Evolutionary conservation across 1,284 basidiomycete species (phyloP).

Genomic region (Heterobasidion annosum): DNA sequence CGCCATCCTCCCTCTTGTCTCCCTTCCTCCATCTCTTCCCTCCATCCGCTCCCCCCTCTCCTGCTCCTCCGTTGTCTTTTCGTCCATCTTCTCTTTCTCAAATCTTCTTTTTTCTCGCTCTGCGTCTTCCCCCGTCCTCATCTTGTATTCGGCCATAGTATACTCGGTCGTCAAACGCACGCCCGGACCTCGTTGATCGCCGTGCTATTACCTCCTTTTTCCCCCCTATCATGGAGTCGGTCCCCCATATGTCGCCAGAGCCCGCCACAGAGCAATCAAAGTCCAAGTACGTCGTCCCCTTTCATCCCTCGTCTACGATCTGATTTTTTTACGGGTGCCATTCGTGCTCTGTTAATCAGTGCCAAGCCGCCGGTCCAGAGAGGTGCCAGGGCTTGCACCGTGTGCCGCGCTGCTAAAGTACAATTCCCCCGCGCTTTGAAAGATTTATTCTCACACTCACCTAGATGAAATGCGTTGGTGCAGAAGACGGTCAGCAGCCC

Average conservation of each 20-base stretch:
- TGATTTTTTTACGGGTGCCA: neutral
- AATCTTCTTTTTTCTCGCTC: neutral
- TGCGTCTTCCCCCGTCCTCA: neutral
- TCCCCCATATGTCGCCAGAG: neutral
- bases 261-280: neutral
- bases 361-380: conserved; percentile 52
- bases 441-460: conserved; percentile 12
- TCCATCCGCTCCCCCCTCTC: neutral
- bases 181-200: neutral
- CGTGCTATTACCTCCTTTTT: neutral
- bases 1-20: conserved; percentile 2
- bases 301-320: neutral
- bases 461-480: conserved; percentile 83
- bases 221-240: neutral
- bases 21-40: conserved; percentile 5
- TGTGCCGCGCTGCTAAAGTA: conserved; percentile 77
- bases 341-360: conserved; percentile 14
- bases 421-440: conserved; percentile 12
- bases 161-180: neutral
- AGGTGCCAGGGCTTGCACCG: conserved; percentile 72
- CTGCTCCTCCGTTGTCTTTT: conserved; percentile 5
- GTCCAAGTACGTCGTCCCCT: conserved; percentile 9
- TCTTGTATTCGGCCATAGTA: neutral
- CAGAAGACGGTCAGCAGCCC: conserved; percentile 66
- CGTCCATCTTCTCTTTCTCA: neutral